Base-by-base conservation (phyloP, 177 flowering plant genomes). In the Vitis hybrid region DNA sequence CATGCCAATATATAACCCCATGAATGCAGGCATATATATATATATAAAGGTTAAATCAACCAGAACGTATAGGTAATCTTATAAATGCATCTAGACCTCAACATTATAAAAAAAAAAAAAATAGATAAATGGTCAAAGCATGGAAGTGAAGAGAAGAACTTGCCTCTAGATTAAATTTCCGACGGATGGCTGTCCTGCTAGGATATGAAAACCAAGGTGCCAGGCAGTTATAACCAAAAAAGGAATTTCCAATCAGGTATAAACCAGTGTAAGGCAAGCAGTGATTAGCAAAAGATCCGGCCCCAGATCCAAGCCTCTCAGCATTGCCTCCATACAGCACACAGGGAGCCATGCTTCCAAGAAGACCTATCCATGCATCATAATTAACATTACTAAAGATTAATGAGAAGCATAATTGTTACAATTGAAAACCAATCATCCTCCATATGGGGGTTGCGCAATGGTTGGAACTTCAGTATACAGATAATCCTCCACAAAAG, bases 341-440 rank as follows among this genome's bases (percentile, higher is more conserved):
- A 81, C 98, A 95, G 22, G 98, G 98, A 47, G 89, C 97, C 65
- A 87, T 50, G 66, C 86, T 84, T 78, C 98, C 98, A 75, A 95
- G 95, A 67, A 92, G 84, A 80, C 98, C 97, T 95, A 76, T 33
- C 9, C 76, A 75, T 53, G 54, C 47, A 57, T 19, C 51, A 71
- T 33, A 49, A 52, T 44, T 17, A n/a, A 2, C 13, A 57, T 6
- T 11, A 19, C 4, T 4, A 12, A 22, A 62, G 56, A 54, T 67
- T 2, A 44, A 5, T 19, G 24, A 9, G 7, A 55, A 15, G 18
- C 17, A 5, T 5, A 51, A 20, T 50, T 44, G 24, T n/a, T 15
- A 10, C 53, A 14, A 11, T 47, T 8, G 38, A 31, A 31, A 11
- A 12, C 60, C 31, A 17, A 53, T 31, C 13, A 38, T 38, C 47